phyloP scores from a whole-genome alignment of 2,329 filamentous ascomycete genomes.

The Trematosphaeria pertusa region DNA sequence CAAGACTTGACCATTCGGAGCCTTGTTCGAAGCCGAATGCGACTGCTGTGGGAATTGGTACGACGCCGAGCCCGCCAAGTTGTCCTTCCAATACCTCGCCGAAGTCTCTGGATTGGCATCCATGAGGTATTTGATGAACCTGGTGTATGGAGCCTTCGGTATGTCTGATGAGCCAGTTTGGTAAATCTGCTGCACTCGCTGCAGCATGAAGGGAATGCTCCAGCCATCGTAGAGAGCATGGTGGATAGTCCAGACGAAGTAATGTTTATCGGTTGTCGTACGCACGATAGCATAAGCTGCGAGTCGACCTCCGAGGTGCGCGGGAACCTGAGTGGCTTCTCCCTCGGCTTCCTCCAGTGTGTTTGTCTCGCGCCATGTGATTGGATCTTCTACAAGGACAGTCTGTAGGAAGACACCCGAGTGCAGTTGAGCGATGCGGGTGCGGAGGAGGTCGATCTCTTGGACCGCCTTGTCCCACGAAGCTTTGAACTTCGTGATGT shows the following conservation, averaged over 20 bases:
- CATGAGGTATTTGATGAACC: conserved; percentile 45
- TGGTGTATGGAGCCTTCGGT: conserved; percentile 32
- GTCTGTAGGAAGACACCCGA: conserved; percentile 37
- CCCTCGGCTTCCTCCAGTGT: conserved; percentile 26
- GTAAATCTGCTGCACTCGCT: conserved; percentile 39
- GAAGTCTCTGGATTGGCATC: conserved; percentile 26
- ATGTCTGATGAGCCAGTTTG: conserved; percentile 20
- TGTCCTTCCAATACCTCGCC: conserved; percentile 43
- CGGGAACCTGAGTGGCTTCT: conserved; percentile 23
- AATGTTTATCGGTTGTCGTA: conserved; percentile 21
- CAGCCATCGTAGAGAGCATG: conserved; percentile 53
- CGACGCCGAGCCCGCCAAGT: conserved; percentile 34
- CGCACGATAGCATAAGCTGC: conserved; percentile 36
- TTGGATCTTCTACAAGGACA: conserved; percentile 35
- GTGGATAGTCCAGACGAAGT: conserved; percentile 50
- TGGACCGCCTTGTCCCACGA: conserved; percentile 56
- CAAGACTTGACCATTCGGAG: conserved; percentile 30
- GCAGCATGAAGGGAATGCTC: conserved; percentile 39
- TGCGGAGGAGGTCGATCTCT: conserved; percentile 57
- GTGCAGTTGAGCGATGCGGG: conserved; percentile 45
- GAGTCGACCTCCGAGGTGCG: conserved; percentile 31
- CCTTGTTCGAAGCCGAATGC: conserved; percentile 22
- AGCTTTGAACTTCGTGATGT: conserved; percentile 53
- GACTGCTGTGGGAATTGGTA: conserved; percentile 44
- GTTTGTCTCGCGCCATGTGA: conserved; percentile 30